Base-by-base conservation (phyloP, 2,329 filamentous ascomycete species). In the Helminthosporium solani region DNA sequence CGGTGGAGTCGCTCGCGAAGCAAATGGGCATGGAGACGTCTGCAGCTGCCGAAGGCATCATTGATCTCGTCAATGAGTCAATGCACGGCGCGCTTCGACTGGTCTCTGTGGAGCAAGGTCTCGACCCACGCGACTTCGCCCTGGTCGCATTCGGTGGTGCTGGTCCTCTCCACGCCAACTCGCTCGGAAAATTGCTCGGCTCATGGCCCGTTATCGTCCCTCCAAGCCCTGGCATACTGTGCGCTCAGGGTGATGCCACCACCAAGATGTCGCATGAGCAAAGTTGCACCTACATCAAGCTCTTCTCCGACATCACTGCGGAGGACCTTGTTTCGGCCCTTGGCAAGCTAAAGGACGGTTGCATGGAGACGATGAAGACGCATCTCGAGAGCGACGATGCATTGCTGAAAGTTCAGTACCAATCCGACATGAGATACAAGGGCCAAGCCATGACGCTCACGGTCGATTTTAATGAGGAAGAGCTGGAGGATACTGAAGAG, bases 151-250 rank as follows among this genome's bases (percentile, higher is more conserved):
- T 78, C 48, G 76, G 76, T 23, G 76, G 76, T 40, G 76, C 75
- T 18, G 76, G 76, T 0, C 76, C 76, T 15, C 63, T 78, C n/a
- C 76, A 78, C 49, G 76, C 73, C 3, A 78, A 78, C 41, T 73
- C 75, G 3, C 65, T 78, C 1, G 76, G 76, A 18, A 71, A 77
- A 52, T 67, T 79, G 1, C 67, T 79, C 4, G 73, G 74, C 0
- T 73, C 75, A 2, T 78, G 73, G 72, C 76, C 76, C 3, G 75
- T 79, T n/a, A 77, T 78, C n/a, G 64, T 79, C 2, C 76, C 76
- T 9, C 75, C 73, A 1, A 74, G 74, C 1, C 76, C 76, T 3
- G 76, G 76, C 18, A 74, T 76, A 8, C 61, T 78, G 0, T 79
- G 76, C 48, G 76, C 76, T 2, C 72, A 75, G 44, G 76, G 76